phyloP scores from a whole-genome alignment of 2,329 filamentous ascomycete genomes.

The Zymoseptoria crescenta region DNA sequence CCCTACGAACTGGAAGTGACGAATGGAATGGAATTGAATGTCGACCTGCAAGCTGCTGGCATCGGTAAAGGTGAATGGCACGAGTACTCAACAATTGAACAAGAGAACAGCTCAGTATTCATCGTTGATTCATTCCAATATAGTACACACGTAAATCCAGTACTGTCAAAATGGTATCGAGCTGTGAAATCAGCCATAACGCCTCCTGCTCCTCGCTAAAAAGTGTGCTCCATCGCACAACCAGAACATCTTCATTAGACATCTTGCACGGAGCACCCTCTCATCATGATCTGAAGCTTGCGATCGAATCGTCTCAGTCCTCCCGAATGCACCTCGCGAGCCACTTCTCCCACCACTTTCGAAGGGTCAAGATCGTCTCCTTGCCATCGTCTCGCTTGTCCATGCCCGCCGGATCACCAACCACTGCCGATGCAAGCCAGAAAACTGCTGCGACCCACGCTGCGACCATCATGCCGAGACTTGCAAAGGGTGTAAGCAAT shows the following conservation, averaged over 20 bases:
- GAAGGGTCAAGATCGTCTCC: conserved; percentile 50
- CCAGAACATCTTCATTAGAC: conserved; percentile 1
- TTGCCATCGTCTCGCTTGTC: conserved; percentile 54
- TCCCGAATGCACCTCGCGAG: conserved; percentile 30
- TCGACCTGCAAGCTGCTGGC: no score
- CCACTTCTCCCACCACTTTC: conserved; percentile 55
- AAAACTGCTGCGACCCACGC: conserved; percentile 54
- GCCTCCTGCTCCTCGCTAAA: conserved; percentile 12
- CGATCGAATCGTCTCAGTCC: conserved; percentile 7
- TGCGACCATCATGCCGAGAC: conserved; percentile 48
- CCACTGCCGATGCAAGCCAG: conserved; percentile 46
- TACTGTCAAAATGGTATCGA: neutral
- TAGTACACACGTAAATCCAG: neutral
- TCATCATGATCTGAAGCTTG: no score
- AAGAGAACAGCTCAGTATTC: no score
- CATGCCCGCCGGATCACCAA: conserved; percentile 54
- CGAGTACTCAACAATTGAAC: no score
- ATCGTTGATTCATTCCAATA: neutral
- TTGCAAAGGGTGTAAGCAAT: conserved; percentile 49
- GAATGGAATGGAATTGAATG: no score
- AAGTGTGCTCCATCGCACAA: neutral
- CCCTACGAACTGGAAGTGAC: no score
- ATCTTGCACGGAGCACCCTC: neutral
- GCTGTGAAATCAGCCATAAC: neutral
- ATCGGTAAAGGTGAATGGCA: no score